Conservation (phyloP, 441 rosid genomes). For the Populus hybrid region DNA sequence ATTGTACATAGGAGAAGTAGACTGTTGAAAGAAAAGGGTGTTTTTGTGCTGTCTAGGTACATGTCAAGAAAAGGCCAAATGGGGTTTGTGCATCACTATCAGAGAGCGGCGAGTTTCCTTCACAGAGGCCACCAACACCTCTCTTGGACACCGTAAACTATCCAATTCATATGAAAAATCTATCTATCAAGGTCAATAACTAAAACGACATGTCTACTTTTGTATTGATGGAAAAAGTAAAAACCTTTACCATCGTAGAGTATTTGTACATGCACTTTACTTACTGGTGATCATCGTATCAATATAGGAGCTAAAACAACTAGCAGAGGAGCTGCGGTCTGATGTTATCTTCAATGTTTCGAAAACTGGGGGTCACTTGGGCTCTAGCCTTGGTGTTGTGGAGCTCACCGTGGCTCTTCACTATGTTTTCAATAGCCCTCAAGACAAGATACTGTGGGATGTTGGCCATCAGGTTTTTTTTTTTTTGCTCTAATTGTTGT, state of each 20-base stretch:
- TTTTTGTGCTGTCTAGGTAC: slow-evolving; percentile 30
- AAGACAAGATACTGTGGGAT: slow-evolving; percentile 87
- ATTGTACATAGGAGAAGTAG: neutral
- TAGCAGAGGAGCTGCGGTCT: slow-evolving; percentile 78
- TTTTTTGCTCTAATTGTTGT: neutral
- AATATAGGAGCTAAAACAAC: slow-evolving; percentile 72
- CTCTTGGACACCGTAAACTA: slow-evolving; percentile 84
- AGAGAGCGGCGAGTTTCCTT: slow-evolving; percentile 62
- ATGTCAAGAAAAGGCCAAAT: slow-evolving; percentile 48
- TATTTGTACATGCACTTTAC: neutral
- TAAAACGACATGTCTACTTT: neutral
- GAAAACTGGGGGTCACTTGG: slow-evolving; percentile 88
- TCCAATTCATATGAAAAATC: slow-evolving; percentile 95
- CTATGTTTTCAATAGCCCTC: slow-evolving; percentile 78
- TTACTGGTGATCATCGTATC: neutral
- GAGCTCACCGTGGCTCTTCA: slow-evolving; percentile 97
- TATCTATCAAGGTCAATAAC: slow-evolving; percentile 60
- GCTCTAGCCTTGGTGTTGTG: slow-evolving; percentile 95
- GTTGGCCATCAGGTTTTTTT: slow-evolving; percentile 86
- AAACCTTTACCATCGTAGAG: neutral
- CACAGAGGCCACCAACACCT: slow-evolving; percentile 84
- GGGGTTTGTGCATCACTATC: slow-evolving; percentile 70
- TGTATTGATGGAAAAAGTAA: neutral
- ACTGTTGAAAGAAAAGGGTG: slow-evolving; percentile 24
- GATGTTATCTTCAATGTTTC: slow-evolving; percentile 90